Evolutionary conservation across 371 early-diverging fungal genomes (phyloP).

Genomic region (Rhizopus arrhizus): DNA sequence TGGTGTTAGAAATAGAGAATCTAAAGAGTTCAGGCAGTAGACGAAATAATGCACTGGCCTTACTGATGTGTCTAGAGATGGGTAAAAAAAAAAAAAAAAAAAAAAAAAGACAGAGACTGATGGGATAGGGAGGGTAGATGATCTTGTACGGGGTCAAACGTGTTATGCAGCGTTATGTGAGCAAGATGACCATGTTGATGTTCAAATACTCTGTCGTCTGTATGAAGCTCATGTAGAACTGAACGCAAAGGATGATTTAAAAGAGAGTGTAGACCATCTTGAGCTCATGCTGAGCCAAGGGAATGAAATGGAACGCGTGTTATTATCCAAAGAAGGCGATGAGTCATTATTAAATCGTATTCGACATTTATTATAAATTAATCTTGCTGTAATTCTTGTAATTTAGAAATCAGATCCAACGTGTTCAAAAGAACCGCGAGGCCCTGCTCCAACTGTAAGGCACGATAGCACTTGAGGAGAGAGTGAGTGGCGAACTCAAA

Average conservation of each 20-base stretch:
- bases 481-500: constrained; percentile 37
- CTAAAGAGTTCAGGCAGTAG: not conserved
- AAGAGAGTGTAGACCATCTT: not conserved
- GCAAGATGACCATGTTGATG: not conserved
- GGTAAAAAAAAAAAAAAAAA: not conserved
- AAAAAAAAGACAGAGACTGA: not conserved
- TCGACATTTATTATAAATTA: not conserved
- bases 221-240: not conserved
- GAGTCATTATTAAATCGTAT: not conserved
- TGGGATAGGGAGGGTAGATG: not conserved
- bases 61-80: not conserved
- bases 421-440: constrained; percentile 31
- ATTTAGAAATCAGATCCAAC: constrained; percentile 23
- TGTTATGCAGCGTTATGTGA: not conserved
- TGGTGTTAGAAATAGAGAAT: not conserved
- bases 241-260: not conserved
- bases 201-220: not conserved
- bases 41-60: not conserved
- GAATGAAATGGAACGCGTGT: not conserved
- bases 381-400: constrained; percentile 18
- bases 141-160: not conserved
- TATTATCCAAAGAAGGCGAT: not conserved
- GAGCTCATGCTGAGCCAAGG: not conserved
- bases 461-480: constrained; percentile 31
- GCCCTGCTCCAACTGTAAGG: constrained; percentile 41